These are phyloP conservation scores for Dendrobium chrysotoxum DNA, from an alignment of 106 monocot genomes.

Conservation along the genomic window DNA sequence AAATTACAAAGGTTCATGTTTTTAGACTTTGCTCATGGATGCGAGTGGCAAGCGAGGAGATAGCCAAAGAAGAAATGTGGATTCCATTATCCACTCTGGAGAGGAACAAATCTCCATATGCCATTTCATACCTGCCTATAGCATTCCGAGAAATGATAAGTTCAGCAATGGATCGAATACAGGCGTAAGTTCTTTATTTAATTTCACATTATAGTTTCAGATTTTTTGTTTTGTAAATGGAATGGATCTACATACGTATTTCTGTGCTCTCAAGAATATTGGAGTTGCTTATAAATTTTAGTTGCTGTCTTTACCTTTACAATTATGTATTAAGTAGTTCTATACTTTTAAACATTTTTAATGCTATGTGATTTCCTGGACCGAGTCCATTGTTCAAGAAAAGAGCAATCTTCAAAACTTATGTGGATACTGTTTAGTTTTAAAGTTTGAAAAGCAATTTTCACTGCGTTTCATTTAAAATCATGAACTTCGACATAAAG, in stretches of 20 bases:
- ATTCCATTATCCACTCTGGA: conserved; percentile 84
- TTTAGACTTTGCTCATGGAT: conserved; percentile 93
- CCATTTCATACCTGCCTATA: conserved; percentile 83
- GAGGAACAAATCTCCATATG: conserved; percentile 85
- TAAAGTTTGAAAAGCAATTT: neutral
- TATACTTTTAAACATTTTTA: neutral
- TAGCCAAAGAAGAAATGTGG: conserved; percentile 85
- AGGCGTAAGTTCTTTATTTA: conserved; percentile 44
- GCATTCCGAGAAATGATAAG: conserved; percentile 52
- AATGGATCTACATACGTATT: neutral
- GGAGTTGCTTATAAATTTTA: neutral
- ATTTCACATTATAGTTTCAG: neutral
- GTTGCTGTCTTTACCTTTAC: neutral
- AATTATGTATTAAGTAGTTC: neutral
- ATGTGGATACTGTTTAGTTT: too few relatives aligned
- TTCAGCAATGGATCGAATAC: conserved; percentile 97
- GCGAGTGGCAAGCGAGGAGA: conserved; percentile 68
- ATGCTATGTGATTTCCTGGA: neutral
- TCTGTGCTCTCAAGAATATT: neutral
- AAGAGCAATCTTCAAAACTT: neutral
- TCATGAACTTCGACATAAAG: neutral
- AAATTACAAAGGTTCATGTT: conserved; percentile 81
- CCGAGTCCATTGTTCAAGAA: neutral
- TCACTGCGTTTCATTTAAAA: neutral
- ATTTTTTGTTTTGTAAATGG: neutral